Base-by-base conservation (phyloP, 1,284 basidiomycete species). In the Apiotrichum brassicae region DNA sequence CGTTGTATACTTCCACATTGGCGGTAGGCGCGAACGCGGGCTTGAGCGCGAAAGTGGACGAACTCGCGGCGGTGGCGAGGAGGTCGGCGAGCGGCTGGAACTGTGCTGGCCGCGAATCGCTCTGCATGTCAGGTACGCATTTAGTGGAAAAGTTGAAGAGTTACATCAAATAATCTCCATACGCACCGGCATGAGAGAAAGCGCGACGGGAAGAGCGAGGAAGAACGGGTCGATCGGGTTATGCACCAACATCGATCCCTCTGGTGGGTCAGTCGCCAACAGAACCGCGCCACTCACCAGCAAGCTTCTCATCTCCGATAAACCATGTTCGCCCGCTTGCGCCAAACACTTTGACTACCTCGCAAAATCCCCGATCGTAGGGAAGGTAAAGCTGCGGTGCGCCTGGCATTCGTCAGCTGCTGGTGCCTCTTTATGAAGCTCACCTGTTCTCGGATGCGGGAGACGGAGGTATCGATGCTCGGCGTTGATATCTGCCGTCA, bases 391-490 rank as follows among this genome's bases (percentile, higher is more conserved):
- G 59, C 45, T 71, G 69, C 11, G 68, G 52, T 19, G 52, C 42
- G 20, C 61, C 67, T 69, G 43, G 1, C n/a, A n/a, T n/a, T n/a
- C n/a, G 43, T 54, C 33, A 57, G 46, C 34, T 45, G 3, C 6
- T 40, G 9, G n/a, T 7, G 2, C 18, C 13, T 6, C 11, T 1
- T 16, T 14, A n/a, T 19, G 13, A 34, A 30, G 40, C 56, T 58
- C 16, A 65, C 67, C 66, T 41, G 66, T 70, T n/a, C 70, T 59
- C 12, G 70, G 66, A 49, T 71, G 70, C 1, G 70, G 68, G 3
- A 71, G 46, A 23, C 70, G 62, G 8, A 71, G 54, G 37, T 70
- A 71, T 40, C 49, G 48, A 41, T 67, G 59, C 16, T 57, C 43
- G 8, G 46, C 35, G 5, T 63, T 57, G n/a, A 71, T 43, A 47